Base-by-base conservation (phyloP, 1,284 basidiomycete genomes). In the Testicularia cyperi region DNA sequence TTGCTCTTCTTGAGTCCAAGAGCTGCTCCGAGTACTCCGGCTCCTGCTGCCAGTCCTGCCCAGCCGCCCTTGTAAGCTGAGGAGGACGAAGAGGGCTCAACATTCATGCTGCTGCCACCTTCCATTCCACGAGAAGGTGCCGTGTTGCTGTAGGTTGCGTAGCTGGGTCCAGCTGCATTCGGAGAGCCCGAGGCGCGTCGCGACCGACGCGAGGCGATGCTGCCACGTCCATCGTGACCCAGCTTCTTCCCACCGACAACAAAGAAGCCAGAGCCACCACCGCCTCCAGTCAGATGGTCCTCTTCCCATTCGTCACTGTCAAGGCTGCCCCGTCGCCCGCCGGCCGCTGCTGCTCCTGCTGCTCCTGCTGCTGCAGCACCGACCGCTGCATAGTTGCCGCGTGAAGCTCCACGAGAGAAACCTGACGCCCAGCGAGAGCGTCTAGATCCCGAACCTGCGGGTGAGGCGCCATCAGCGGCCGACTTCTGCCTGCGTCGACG, bases 221-320 rank as follows among this genome's bases (percentile, higher is more conserved):
- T 52, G 2, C 43, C 48, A 5, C 36, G 39, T 12, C 55, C 39
- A 26, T 49, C 41, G 0, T 42, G 21, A 12, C 51, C 45, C 1
- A 49, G 31, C 19, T 51, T 19, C 6, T 41, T 34, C 12, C 65
- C 66, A 6, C 65, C 66, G 16, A 67, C 65, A 26, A 69, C 65
- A 26, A 69, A 64, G 53, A 69, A 69, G 14, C 64, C 64, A 19
- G 55, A 56, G 14, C 48, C 39, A 7, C 33, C 25, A n/a, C 53
- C 53, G 9, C 64, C 56, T 16, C 65, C 56, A 2, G 45, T 53
- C 1, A 69, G 52, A 21, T 60, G 49, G 25, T 68, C 66, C 23
- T 64, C 52, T 27, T 67, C 66, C 52, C 55, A 67, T 20, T 67
- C 61, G 26, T 68, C 66, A 37, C 47, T 66, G 25, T 35, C 42